phyloP scores from a whole-genome alignment of 106 monocot genomes.

The Triglochin maritima region DNA sequence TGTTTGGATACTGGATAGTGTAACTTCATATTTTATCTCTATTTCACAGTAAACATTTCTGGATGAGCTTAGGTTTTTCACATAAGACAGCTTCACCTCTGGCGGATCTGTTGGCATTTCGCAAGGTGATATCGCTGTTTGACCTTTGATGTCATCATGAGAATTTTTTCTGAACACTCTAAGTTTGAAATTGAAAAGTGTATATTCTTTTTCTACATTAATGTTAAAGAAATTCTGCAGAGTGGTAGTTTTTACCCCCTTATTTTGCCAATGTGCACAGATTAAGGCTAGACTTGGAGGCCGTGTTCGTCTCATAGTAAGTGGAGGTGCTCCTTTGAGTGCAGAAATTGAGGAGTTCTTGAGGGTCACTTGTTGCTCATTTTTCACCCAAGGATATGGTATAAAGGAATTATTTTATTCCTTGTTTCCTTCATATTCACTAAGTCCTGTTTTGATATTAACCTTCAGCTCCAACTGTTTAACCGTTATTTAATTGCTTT shows the following conservation, averaged over 20 bases:
- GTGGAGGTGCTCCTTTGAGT: slow-evolving; percentile 81
- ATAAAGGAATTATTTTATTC: slow-evolving; percentile 1
- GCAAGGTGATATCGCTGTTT: slow-evolving; percentile 35
- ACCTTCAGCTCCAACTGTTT: no score
- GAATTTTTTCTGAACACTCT: no score
- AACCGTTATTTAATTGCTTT: no score
- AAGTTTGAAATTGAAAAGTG: no score
- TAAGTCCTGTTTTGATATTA: no score
- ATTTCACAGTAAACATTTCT: slow-evolving; percentile 53
- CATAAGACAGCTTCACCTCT: slow-evolving; percentile 70
- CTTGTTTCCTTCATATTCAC: neutral
- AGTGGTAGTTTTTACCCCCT: no score
- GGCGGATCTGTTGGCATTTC: slow-evolving; percentile 77
- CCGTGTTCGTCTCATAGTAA: slow-evolving; percentile 70
- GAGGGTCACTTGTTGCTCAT: slow-evolving; percentile 76
- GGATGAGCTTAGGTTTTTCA: slow-evolving; percentile 61
- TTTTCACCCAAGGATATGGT: slow-evolving; percentile 86
- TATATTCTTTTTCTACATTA: no score
- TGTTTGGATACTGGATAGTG: neutral
- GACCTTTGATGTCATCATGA: neutral
- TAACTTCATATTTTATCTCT: neutral
- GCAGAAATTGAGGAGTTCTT: slow-evolving; percentile 82
- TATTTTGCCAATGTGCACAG: slow-evolving; percentile 15
- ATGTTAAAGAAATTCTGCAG: no score
- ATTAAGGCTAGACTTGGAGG: slow-evolving; percentile 83